Evolutionary conservation across 441 rosid species (phyloP).

Genomic region (Viola pubescens): DNA sequence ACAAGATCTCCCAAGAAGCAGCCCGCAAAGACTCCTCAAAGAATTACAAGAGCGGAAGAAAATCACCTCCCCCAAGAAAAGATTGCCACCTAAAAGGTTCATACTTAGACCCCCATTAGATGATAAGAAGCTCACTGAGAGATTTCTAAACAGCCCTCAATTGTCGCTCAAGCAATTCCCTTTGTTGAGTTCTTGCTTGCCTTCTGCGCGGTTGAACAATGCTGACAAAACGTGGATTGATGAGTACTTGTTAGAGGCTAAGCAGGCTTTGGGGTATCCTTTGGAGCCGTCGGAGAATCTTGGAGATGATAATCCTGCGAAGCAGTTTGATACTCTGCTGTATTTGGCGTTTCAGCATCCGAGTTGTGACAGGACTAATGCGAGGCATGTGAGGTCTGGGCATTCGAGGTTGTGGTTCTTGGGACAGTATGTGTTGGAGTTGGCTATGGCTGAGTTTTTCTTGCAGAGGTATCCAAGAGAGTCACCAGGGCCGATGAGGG

Average conservation of each 20-base stretch:
- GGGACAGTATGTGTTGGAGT: slow-evolving; percentile 90
- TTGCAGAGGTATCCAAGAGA: slow-evolving; percentile 94
- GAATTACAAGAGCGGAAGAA: slow-evolving; percentile 84
- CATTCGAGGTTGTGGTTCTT: slow-evolving; percentile 76
- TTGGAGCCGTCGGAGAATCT: slow-evolving; percentile 51
- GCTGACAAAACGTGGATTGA: slow-evolving; percentile 88
- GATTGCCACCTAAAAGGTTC: slow-evolving; percentile 57
- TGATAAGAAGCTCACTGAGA: slow-evolving; percentile 61
- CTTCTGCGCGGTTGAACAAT: slow-evolving; percentile 71
- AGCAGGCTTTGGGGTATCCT: slow-evolving; percentile 87
- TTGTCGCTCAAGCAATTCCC: slow-evolving; percentile 82
- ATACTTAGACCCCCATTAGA: slow-evolving; percentile 81
- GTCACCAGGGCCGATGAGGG: slow-evolving; percentile 82
- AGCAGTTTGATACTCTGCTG: slow-evolving; percentile 76
- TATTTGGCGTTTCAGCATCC: slow-evolving; percentile 91
- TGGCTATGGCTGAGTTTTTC: slow-evolving; percentile 70
- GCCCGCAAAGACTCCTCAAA: slow-evolving; percentile 86
- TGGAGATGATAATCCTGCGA: slow-evolving; percentile 87
- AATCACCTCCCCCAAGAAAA: slow-evolving; percentile 55
- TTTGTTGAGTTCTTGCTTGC: slow-evolving; percentile 75
- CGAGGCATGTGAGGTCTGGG: slow-evolving; percentile 74
- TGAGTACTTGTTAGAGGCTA: slow-evolving; percentile 81
- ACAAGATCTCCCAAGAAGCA: slow-evolving; percentile 51
- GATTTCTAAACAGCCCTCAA: slow-evolving; percentile 83
- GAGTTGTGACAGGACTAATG: slow-evolving; percentile 68